These are phyloP conservation scores for Cajanus cajan DNA, from an alignment of 306 rosid species.

Conservation along the genomic window DNA sequence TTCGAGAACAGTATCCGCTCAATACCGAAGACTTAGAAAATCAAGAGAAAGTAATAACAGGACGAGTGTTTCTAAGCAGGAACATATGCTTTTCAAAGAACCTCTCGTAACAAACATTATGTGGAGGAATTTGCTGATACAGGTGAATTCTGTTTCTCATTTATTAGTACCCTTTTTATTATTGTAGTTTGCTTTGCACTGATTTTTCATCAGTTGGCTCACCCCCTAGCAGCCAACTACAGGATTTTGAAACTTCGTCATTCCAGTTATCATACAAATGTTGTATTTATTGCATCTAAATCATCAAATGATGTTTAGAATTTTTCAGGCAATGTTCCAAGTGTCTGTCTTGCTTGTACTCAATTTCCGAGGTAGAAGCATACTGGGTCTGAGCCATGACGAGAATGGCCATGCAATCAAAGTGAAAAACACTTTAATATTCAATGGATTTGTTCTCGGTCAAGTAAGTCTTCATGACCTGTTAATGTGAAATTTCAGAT, in stretches of 20 bases:
- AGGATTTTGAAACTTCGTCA: background rate
- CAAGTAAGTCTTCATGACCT: slow-evolving; percentile 60
- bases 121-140: slow-evolving; percentile 97
- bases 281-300: background rate
- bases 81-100: slow-evolving; percentile 70
- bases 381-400: slow-evolving; percentile 53
- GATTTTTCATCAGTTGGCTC: slow-evolving; percentile 21
- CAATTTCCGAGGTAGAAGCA: slow-evolving; percentile 67
- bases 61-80: too few relatives aligned
- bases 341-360: slow-evolving; percentile 75
- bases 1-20: slow-evolving; percentile 18
- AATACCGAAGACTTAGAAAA: too few relatives aligned
- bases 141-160: slow-evolving; percentile 52
- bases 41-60: too few relatives aligned
- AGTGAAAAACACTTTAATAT: slow-evolving; percentile 88
- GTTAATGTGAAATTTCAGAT: background rate
- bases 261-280: background rate
- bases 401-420: slow-evolving; percentile 31
- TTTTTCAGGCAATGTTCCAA: slow-evolving; percentile 83
- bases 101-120: slow-evolving; percentile 90
- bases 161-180: background rate
- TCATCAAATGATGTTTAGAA: slow-evolving; percentile 15
- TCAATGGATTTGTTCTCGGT: slow-evolving; percentile 87
- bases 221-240: background rate
- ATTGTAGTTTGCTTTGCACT: too few relatives aligned